Conservation (phyloP, 805 yeast species). For the Cyberlindnera mycetangii region DNA sequence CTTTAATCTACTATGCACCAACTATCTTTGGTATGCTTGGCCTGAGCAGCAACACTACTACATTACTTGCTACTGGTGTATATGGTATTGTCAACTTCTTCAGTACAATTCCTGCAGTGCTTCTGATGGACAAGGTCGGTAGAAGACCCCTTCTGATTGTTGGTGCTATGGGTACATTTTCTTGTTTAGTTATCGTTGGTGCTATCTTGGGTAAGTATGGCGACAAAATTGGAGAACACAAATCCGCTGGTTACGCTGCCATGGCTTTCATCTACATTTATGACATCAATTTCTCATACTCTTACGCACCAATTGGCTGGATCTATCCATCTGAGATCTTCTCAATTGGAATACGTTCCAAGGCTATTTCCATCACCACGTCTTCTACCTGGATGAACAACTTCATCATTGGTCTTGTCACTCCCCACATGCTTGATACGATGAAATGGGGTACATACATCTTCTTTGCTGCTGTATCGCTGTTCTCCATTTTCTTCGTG, state of each 20-base stretch:
- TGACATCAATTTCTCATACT: slow-evolving; percentile 39
- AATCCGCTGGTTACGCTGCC: slow-evolving; percentile 38
- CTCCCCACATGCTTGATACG: slow-evolving; percentile 39
- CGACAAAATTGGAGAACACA: slow-evolving; percentile 11
- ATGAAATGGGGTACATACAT: slow-evolving; percentile 43
- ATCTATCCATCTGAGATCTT: slow-evolving; percentile 44
- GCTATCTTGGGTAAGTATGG: slow-evolving; percentile 27
- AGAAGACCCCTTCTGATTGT: slow-evolving; percentile 40
- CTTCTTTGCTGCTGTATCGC: slow-evolving; percentile 22
- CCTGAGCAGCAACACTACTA: slow-evolving; percentile 39
- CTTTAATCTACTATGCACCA: slow-evolving; percentile 48
- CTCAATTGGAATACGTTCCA: slow-evolving; percentile 39
- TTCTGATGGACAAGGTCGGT: slow-evolving; percentile 39
- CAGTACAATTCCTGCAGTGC: slow-evolving; percentile 7
- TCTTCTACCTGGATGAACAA: slow-evolving; percentile 47
- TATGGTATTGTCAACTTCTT: slow-evolving; percentile 38
- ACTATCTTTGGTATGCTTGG: slow-evolving; percentile 46
- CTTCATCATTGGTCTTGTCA: slow-evolving; percentile 42
- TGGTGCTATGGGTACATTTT: slow-evolving; percentile 37
- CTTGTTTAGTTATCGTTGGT: slow-evolving; percentile 44
- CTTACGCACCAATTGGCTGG: slow-evolving; percentile 47
- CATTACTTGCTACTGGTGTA: slow-evolving; percentile 47
- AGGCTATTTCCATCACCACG: slow-evolving; percentile 42
- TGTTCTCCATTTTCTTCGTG: slow-evolving; percentile 5
- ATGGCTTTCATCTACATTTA: slow-evolving; percentile 41